Evolutionary conservation across 75 land plant genomes (phyloP), one percentile per base, ranked within the genome.

Genomic region (Isoetes taiwanensis): DNA sequence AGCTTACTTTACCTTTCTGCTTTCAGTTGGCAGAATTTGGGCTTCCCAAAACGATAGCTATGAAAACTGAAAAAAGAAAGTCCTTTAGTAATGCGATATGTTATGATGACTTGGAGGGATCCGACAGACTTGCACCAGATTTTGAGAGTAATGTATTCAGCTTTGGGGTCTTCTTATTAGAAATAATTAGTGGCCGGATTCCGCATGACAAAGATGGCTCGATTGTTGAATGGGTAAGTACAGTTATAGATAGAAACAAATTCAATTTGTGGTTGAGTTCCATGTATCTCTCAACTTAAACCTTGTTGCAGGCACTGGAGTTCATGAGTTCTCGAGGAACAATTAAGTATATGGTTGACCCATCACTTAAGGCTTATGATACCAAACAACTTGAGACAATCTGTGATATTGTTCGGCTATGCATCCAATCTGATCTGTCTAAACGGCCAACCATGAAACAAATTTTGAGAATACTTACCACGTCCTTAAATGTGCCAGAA

Each of bases 111-210:
- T 42, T 54, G 2, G 75, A 75, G 4, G 26, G 26, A 33, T 71
- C 78, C 30, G 80, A 74, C 58, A 32, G 72, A 16, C 74, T 57
- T 17, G 55, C 65, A 28, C 59, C 57, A 25, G 76, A 77, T 52
- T 40, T 72, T 24, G 83, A 76, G 42, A 64, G 72, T 40, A 87
- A 87, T 60, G 56, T 93, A 9, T 77, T 70, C 58, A 62, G 73
- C 55, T 93, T 93, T 68, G 98, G 98, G 38, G 52, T 87, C 19
- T 58, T 93, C 30, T 35, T 87, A 57, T 76, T 93, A 11, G 98
- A 93, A 58, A 72, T 79, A 12, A 72, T 93, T 34, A 79, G 83
- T 29, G 98, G 89, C 32, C 76, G 69, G 61, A 64, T 60, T 2
- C 74, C 81, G 1, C 61, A 65, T 54, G 64, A 72, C 19, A 68